Evolutionary conservation across 164 flowering plant species (phyloP).

Genomic region (Berberis thunbergii): DNA sequence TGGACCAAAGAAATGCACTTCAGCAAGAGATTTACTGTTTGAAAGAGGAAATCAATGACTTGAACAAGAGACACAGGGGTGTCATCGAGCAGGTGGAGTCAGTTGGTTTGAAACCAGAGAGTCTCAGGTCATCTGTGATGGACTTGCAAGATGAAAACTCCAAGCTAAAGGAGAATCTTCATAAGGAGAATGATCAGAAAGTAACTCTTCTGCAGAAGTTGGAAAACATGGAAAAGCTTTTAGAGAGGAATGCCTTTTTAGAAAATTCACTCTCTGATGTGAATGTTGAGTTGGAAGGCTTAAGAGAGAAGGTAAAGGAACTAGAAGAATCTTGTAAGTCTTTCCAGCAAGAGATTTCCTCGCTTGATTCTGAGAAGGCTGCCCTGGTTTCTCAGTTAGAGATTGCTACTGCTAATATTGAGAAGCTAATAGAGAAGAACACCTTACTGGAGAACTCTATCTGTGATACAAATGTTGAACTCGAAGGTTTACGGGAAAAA

Average conservation of each 20-base stretch:
- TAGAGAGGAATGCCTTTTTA: conserved; percentile 30
- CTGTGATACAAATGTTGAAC: conserved; percentile 51
- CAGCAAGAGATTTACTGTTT: conserved; percentile 48
- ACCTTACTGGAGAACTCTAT: conserved; percentile 53
- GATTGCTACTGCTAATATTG: conserved; percentile 44
- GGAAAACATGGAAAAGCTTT: conserved; percentile 38
- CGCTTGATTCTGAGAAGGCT: conserved; percentile 60
- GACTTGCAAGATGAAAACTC: conserved; percentile 60
- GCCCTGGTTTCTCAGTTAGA: conserved; percentile 55
- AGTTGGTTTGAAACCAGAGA: conserved; percentile 50
- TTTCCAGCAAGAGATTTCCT: conserved; percentile 52
- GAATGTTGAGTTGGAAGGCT: conserved; percentile 36
- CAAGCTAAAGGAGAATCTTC: conserved; percentile 45
- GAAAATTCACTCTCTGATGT: conserved; percentile 46
- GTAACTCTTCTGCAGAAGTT: conserved; percentile 41
- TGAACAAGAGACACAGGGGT: conserved; percentile 38
- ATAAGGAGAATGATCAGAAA: conserved; percentile 37
- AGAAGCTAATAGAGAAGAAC: conserved; percentile 59
- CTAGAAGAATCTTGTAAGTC: conserved; percentile 47
- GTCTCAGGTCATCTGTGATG: conserved; percentile 44
- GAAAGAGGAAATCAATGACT: conserved; percentile 55
- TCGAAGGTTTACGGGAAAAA: conserved; percentile 48
- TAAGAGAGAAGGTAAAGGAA: conserved; percentile 35
- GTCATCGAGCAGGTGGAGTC: conserved; percentile 51
- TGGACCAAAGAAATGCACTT: conserved; percentile 40